Conservation (phyloP, 2,329 filamentous ascomycete genomes). For the Nemania sp. region DNA sequence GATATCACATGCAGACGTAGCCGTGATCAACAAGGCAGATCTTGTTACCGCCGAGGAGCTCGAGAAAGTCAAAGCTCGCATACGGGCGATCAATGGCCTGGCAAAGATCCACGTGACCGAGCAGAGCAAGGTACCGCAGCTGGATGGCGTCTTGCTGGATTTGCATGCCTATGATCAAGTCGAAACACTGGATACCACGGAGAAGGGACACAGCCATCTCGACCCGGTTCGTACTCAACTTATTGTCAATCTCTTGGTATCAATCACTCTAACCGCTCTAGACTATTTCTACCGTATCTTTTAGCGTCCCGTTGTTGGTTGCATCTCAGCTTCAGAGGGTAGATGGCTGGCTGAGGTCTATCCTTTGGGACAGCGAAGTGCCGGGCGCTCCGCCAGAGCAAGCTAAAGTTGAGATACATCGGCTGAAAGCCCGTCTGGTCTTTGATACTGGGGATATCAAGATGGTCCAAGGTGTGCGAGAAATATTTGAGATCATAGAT, state of each 20-base stretch:
- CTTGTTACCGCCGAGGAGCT: conserved; percentile 74
- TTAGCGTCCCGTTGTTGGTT: conserved; percentile 66
- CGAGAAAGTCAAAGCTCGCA: conserved; percentile 67
- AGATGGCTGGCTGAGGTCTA: conserved; percentile 78
- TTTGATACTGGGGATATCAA: conserved; percentile 67
- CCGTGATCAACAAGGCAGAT: conserved; percentile 93
- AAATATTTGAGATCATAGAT: conserved; percentile 91
- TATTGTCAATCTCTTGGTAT: background rate
- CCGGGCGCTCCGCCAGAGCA: conserved; percentile 47
- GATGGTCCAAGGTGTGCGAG: conserved; percentile 87
- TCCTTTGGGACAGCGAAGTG: conserved; percentile 79
- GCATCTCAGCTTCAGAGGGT: conserved; percentile 62
- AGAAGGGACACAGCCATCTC: conserved; percentile 85
- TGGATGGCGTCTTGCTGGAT: conserved; percentile 87
- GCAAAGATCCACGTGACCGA: conserved; percentile 83
- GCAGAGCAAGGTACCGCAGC: conserved; percentile 75
- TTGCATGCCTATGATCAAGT: conserved; percentile 91
- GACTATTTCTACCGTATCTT: conserved; percentile 82
- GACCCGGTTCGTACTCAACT: conserved; percentile 68
- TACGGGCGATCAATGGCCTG: conserved; percentile 85
- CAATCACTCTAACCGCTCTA: conserved; percentile 41
- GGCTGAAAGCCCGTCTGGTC: conserved; percentile 78
- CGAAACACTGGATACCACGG: conserved; percentile 68
- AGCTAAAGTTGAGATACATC: conserved; percentile 75
- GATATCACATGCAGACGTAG: conserved; percentile 93